Evolutionary conservation across 163 green algal species (phyloP), one percentile per base, ranked within the genome.

Genomic region (Coccomyxa subellipsoidea): DNA sequence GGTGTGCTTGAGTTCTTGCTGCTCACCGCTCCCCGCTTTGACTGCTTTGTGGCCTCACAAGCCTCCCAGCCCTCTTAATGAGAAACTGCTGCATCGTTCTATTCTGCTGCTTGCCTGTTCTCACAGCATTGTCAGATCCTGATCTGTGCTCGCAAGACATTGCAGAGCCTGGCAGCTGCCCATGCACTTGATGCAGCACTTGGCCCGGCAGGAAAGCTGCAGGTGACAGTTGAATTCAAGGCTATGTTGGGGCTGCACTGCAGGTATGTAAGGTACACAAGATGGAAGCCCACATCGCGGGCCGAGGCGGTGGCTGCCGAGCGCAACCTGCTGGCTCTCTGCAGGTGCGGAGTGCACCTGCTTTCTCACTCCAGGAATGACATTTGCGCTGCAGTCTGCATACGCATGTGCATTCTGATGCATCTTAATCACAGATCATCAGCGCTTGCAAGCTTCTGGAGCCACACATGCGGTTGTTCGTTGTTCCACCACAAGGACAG

Each of bases 251-350:
- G 29, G 4, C 2, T 27, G 1, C 3, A 25, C 6, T 82, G 75
- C 84, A 94, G 91, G 90, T 95, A 86, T 80, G 84, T 85, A 12
- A 86, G 85, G 18, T 86, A 86, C 71, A 87, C 86, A 0, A 82
- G 92, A 7, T 96, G 92, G 92, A 86, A 84, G 8, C 92, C 89
- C n/a, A 95, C 89, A 3, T 89, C 78, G 0, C 85, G 82, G 10
- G 34, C 83, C 0, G 92, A 96, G 78, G 92, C 79, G 0, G 73
- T 85, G 31, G 59, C 54, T 0, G 85, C 87, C 31, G 91, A 96
- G 79, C 27, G 77, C 1, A 76, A 78, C 7, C 84, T 96, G 34
- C 84, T 95, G 40, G 40, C 80, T 15, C 78, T 93, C 4, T 84
- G 71, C 71, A 78, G 38, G 79, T n/a, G n/a, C n/a, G n/a, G n/a